phyloP scores from a whole-genome alignment of 2,329 filamentous ascomycete genomes.

The Geosmithia flava region DNA sequence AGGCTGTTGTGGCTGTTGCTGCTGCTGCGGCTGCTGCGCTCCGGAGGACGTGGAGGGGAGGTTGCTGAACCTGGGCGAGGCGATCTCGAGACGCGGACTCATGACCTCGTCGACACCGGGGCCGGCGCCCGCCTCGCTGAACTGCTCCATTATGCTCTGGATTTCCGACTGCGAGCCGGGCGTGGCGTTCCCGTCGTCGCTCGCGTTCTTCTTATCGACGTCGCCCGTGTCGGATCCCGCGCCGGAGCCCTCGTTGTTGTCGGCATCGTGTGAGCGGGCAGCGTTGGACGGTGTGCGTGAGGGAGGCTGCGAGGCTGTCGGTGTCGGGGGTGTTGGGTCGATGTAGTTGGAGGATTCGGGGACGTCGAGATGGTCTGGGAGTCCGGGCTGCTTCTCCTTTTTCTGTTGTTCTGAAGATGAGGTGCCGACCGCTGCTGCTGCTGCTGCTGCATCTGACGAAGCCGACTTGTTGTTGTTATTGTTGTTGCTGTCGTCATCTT shows the following conservation, averaged over 20 bases:
- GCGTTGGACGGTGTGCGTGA: conserved; percentile 47
- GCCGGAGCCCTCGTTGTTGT: conserved; percentile 33
- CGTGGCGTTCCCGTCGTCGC: conserved; percentile 47
- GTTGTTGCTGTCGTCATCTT: not conserved
- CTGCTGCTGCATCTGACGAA: not conserved
- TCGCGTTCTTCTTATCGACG: conserved; percentile 43
- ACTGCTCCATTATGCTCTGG: conserved; percentile 96
- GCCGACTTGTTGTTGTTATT: conserved; percentile 5
- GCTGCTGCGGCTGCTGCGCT: conserved; percentile 46
- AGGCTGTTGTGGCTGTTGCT: conserved; percentile 51
- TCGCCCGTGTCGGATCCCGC: conserved; percentile 39
- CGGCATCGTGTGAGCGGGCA: conserved; percentile 28
- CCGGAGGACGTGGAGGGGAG: conserved; percentile 27
- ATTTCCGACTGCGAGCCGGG: conserved; percentile 68
- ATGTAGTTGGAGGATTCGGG: conserved; percentile 36
- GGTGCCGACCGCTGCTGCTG: too few species aligned
- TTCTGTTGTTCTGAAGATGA: too few species aligned
- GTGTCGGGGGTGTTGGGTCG: conserved; percentile 47
- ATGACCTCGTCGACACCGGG: conserved; percentile 75
- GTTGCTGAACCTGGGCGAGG: conserved; percentile 63
- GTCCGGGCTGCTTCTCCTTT: conserved; percentile 17
- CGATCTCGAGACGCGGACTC: conserved; percentile 75
- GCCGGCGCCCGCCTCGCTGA: conserved; percentile 61
- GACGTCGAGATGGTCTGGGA: conserved; percentile 22
- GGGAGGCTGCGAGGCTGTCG: conserved; percentile 38